Evolutionary conservation across 2,329 filamentous ascomycete genomes (phyloP).

Genomic region (Phyllosticta capitalensis): DNA sequence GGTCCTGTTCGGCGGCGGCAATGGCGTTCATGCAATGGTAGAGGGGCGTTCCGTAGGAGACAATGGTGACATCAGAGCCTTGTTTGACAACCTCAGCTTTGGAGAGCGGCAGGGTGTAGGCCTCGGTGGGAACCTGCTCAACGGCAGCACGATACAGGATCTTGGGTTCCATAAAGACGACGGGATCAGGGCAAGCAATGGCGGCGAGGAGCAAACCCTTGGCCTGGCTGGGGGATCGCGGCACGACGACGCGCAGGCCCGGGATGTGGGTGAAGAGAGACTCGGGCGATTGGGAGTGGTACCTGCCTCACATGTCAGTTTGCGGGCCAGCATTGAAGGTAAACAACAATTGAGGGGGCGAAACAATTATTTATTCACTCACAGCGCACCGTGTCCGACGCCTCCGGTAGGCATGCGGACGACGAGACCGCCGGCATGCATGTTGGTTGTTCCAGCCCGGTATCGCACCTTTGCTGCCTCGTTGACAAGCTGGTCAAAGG

Average conservation of each 20-base stretch:
- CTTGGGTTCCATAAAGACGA: slow-evolving; percentile 91
- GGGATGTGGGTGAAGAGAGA: slow-evolving; percentile 81
- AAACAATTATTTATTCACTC: slow-evolving; percentile 17
- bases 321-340: not conserved
- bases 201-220: slow-evolving; percentile 79
- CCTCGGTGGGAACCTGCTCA: slow-evolving; percentile 74
- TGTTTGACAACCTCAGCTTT: slow-evolving; percentile 77
- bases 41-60: slow-evolving; percentile 83
- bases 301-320: slow-evolving; percentile 27
- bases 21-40: slow-evolving; percentile 77
- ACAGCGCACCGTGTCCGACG: slow-evolving; percentile 78
- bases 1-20: slow-evolving; percentile 62
- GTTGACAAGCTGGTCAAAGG: slow-evolving; percentile 90
- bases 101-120: slow-evolving; percentile 75
- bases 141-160: slow-evolving; percentile 84
- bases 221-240: slow-evolving; percentile 75
- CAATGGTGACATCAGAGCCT: slow-evolving; percentile 70
- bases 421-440: slow-evolving; percentile 63
- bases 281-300: slow-evolving; percentile 87
- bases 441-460: slow-evolving; percentile 49
- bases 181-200: slow-evolving; percentile 68
- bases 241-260: slow-evolving; percentile 75
- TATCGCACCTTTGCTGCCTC: slow-evolving; percentile 85
- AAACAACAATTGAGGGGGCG: not conserved
- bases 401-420: slow-evolving; percentile 85